Evolutionary conservation across 1,139 yeast genomes (phyloP).

Genomic region (Blastobotrys proliferans): DNA sequence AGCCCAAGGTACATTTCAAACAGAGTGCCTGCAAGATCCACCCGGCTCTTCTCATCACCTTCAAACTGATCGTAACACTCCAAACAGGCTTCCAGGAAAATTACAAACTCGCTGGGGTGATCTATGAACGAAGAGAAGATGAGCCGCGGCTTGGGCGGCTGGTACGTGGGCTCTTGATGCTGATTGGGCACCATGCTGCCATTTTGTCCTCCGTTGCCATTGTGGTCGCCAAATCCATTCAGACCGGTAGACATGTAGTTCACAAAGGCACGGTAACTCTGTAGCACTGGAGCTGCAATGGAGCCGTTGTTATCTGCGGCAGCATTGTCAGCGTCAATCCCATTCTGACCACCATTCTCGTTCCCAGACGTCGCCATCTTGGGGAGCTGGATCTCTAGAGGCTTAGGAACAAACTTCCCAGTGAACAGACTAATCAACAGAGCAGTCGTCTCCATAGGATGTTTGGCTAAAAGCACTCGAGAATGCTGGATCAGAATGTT

Average conservation of each 20-base stretch:
- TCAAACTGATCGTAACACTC: conserved; percentile 74
- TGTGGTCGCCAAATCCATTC: conserved; percentile 9
- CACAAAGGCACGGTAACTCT: conserved; percentile 70
- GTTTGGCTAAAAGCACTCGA: conserved; percentile 55
- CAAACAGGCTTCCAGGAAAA: conserved; percentile 89
- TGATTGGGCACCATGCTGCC: no score
- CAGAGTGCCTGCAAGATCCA: conserved; percentile 69
- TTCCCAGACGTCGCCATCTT: not conserved
- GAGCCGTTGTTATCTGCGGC: conserved; percentile 5
- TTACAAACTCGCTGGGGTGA: conserved; percentile 84
- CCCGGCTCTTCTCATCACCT: conserved; percentile 64
- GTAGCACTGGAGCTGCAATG: conserved; percentile 44
- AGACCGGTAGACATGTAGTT: conserved; percentile 48
- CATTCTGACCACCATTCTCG: not conserved
- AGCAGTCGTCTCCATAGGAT: conserved; percentile 81
- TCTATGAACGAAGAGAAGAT: conserved; percentile 82
- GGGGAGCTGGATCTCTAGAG: conserved; percentile 17
- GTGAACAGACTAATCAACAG: conserved; percentile 83
- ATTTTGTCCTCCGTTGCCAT: no score
- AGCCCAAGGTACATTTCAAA: conserved; percentile 75
- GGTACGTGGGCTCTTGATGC: conserved; percentile 60
- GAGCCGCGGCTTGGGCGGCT: conserved; percentile 86
- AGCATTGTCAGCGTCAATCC: no score
- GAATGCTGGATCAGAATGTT: conserved; percentile 67
- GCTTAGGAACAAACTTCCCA: conserved; percentile 62